Conservation (phyloP, 2,329 filamentous ascomycete species). For the Immersiporthe knoxdaviesiana region DNA sequence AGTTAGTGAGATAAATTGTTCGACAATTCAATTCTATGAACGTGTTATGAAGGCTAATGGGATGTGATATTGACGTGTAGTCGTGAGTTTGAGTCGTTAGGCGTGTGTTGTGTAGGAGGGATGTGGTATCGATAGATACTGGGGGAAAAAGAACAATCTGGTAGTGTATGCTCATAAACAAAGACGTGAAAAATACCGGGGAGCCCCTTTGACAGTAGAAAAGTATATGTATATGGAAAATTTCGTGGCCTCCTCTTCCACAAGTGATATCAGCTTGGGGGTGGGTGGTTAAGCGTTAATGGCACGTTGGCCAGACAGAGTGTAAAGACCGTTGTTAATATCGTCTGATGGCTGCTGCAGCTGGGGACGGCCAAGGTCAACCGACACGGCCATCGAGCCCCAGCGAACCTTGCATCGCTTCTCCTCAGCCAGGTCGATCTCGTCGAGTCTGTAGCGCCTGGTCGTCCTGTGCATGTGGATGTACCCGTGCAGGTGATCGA, state of each 20-base stretch:
- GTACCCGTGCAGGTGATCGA: slow-evolving; percentile 9
- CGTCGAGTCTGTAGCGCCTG: background rate
- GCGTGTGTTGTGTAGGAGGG: background rate
- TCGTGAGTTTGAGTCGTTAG: background rate
- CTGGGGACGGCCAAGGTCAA: background rate
- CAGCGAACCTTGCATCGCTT: slow-evolving; percentile 1
- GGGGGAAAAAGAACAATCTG: background rate
- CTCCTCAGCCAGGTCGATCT: slow-evolving; percentile 13
- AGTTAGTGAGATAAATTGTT: background rate
- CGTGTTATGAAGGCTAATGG: background rate
- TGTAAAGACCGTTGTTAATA: background rate
- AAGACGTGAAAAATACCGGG: background rate
- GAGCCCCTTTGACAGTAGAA: background rate
- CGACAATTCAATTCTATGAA: background rate
- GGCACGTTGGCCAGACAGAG: background rate
- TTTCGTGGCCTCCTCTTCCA: background rate
- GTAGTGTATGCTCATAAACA: background rate
- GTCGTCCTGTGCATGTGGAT: slow-evolving; percentile 18
- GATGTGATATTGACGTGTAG: background rate
- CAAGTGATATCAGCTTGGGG: background rate
- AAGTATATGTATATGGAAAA: background rate
- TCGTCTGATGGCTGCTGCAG: background rate
- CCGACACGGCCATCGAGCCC: background rate
- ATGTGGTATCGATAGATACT: background rate
- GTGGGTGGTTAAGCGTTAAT: background rate